Conservation (phyloP, 1,284 basidiomycete genomes). For the Thelephora terrestris region DNA sequence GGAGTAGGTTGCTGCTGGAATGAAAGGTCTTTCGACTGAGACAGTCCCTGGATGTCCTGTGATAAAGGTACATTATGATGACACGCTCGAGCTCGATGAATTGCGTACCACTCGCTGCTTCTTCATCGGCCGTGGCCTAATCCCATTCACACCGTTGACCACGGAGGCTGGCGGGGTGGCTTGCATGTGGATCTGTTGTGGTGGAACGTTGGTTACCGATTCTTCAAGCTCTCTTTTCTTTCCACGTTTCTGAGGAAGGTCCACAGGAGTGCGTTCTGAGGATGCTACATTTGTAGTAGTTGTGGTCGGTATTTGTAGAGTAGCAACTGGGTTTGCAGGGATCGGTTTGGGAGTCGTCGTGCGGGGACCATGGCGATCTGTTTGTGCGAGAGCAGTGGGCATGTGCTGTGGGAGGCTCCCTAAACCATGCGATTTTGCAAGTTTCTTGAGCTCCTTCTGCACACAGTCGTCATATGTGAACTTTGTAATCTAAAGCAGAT, state of each 20-base stretch:
- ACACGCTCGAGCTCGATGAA: background rate
- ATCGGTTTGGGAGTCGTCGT: constrained; percentile 20
- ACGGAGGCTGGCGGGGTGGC: constrained; percentile 13
- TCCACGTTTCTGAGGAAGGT: constrained; percentile 26
- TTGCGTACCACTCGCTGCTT: constrained; percentile 62
- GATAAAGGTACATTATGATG: constrained; percentile 1
- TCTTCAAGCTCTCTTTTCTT: constrained; percentile 34
- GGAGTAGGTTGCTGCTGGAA: constrained; percentile 15
- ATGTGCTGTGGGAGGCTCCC: constrained; percentile 17
- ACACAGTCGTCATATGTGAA: constrained; percentile 3
- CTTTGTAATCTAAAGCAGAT: constrained; percentile 2
- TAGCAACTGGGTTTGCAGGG: constrained; percentile 4
- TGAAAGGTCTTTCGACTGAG: constrained; percentile 10
- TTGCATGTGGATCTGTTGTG: constrained; percentile 30
- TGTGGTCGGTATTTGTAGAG: background rate
- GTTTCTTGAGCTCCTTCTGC: constrained; percentile 65
- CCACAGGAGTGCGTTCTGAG: background rate
- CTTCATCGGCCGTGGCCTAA: constrained; percentile 61
- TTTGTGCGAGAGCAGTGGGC: constrained; percentile 5
- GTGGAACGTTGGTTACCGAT: constrained; percentile 20
- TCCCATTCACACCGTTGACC: constrained; percentile 25
- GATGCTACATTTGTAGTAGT: constrained; percentile 8
- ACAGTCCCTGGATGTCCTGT: constrained; percentile 12
- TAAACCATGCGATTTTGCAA: constrained; percentile 53
- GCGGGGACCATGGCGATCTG: constrained; percentile 15